Percentiles rank a stretch among this genome's conserved stretches.
These are phyloP conservation scores for Cercospora zeina DNA, from an alignment of 2,329 filamentous ascomycete genomes.

Conservation along the genomic window DNA sequence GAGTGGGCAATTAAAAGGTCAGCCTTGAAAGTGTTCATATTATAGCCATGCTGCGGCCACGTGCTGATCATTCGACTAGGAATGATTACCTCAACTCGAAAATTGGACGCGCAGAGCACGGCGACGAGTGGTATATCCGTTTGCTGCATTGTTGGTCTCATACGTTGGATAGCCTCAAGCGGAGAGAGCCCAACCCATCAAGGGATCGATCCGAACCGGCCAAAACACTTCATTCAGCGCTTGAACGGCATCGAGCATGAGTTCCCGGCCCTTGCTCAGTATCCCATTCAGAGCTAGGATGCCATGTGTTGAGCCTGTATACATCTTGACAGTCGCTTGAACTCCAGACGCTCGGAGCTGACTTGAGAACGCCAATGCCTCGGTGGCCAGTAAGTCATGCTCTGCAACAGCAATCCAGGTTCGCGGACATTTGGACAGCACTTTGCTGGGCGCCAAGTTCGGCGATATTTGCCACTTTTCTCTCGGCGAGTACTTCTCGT, in stretches of 20 bases:
- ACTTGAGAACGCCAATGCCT: slow-evolving; percentile 26
- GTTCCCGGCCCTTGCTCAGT: slow-evolving; percentile 23
- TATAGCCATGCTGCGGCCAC: not conserved
- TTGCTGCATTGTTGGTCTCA: too few species aligned
- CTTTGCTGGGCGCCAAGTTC: slow-evolving; percentile 26
- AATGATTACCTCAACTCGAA: slow-evolving; percentile 82
- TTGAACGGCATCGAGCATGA: slow-evolving; percentile 27
- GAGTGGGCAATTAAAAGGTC: slow-evolving; percentile 90
- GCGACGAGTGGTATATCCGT: slow-evolving; percentile 37
- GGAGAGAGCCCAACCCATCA: slow-evolving; percentile 18
- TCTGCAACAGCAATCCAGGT: slow-evolving; percentile 31
- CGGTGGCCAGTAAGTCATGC: slow-evolving; percentile 27
- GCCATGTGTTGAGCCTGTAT: slow-evolving; percentile 27
- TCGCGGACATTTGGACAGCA: slow-evolving; percentile 24
- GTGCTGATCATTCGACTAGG: slow-evolving; percentile 47
- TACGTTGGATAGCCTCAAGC: not conserved
- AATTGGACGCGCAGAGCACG: slow-evolving; percentile 61
- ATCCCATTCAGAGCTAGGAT: slow-evolving; percentile 27
- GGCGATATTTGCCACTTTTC: slow-evolving; percentile 31
- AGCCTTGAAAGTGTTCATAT: slow-evolving; percentile 37
- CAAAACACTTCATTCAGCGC: slow-evolving; percentile 25
- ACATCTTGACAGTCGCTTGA: slow-evolving; percentile 25
- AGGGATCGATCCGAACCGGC: slow-evolving; percentile 20
- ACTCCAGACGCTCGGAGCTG: slow-evolving; percentile 23
- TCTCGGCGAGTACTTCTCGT: slow-evolving; percentile 5